These are phyloP conservation scores for Exophiala lecanii-corni DNA, from an alignment of 2,329 filamentous ascomycete genomes.

Conservation along the genomic window DNA sequence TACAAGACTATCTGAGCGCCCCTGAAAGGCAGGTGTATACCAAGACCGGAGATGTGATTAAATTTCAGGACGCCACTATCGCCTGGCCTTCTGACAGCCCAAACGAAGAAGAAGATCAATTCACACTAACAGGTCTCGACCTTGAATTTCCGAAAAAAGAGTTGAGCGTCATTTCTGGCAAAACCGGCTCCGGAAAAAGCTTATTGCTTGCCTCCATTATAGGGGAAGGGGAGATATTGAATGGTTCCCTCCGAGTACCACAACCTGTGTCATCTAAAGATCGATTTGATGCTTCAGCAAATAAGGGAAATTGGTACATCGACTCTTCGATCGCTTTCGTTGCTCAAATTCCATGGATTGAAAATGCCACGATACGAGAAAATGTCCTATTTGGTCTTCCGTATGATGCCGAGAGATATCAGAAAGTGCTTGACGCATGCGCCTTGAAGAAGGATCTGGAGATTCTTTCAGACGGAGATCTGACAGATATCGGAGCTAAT, in stretches of 20 bases:
- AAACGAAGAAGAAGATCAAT: conserved; percentile 54
- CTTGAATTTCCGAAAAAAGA: conserved; percentile 64
- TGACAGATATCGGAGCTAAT: conserved; percentile 77
- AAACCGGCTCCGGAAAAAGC: conserved; percentile 74
- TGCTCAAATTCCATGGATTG: conserved; percentile 78
- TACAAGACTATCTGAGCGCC: conserved; percentile 65
- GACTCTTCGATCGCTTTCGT: conserved; percentile 68
- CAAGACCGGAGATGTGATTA: conserved; percentile 54
- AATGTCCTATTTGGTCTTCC: conserved; percentile 77
- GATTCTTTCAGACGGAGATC: conserved; percentile 70
- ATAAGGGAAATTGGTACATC: conserved; percentile 61
- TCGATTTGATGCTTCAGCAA: conserved; percentile 60
- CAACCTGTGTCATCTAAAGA: conserved; percentile 47
- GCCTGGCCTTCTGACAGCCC: conserved; percentile 67
- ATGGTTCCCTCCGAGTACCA: conserved; percentile 54
- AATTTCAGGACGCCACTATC: conserved; percentile 63
- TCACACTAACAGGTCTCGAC: conserved; percentile 61
- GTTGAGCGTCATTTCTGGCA: conserved; percentile 69
- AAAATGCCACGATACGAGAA: conserved; percentile 71
- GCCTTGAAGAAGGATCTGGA: conserved; percentile 71
- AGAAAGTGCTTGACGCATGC: conserved; percentile 65
- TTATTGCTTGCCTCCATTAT: conserved; percentile 68
- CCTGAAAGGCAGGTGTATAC: conserved; percentile 58
- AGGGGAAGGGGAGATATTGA: conserved; percentile 67
- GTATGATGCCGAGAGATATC: conserved; percentile 63